phyloP scores from a whole-genome alignment of 768 basidiomycete genomes.

The Baorangia bicolor region DNA sequence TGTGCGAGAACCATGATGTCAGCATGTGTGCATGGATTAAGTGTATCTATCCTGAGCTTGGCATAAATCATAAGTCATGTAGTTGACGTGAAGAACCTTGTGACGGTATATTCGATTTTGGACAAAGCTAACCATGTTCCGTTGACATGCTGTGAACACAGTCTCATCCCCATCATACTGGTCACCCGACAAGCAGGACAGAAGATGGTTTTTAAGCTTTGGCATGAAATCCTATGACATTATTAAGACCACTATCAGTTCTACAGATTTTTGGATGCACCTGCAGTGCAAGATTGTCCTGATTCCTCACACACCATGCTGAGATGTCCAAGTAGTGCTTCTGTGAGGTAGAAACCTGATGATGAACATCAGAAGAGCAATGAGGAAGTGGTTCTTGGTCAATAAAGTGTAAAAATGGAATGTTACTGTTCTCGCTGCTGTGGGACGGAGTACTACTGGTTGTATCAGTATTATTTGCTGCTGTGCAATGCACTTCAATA shows the following conservation, averaged over 20 bases:
- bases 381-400: conserved; percentile 7
- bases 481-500: background rate
- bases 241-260: background rate
- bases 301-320: background rate
- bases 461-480: accelerated
- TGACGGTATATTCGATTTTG: conserved; percentile 27
- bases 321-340: conserved; percentile 7
- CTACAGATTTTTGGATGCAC: background rate
- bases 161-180: conserved; percentile 27
- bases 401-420: conserved; percentile 4
- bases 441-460: no score
- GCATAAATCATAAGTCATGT: conserved; percentile 30
- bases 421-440: no score
- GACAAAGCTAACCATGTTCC: conserved; percentile 2
- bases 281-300: background rate
- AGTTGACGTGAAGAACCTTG: conserved; percentile 28
- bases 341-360: conserved; percentile 19
- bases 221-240: background rate
- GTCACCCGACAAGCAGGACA: background rate
- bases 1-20: conserved; percentile 39
- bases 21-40: conserved; percentile 37
- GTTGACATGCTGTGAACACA: conserved; percentile 15
- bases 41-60: conserved; percentile 39
- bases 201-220: background rate
- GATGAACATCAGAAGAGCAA: conserved; percentile 6